A percentile compares a stretch with the other conserved stretches of the same genome.
phyloP scores from a whole-genome alignment of 2,329 filamentous ascomycete genomes.

The Clarireedia paspali region DNA sequence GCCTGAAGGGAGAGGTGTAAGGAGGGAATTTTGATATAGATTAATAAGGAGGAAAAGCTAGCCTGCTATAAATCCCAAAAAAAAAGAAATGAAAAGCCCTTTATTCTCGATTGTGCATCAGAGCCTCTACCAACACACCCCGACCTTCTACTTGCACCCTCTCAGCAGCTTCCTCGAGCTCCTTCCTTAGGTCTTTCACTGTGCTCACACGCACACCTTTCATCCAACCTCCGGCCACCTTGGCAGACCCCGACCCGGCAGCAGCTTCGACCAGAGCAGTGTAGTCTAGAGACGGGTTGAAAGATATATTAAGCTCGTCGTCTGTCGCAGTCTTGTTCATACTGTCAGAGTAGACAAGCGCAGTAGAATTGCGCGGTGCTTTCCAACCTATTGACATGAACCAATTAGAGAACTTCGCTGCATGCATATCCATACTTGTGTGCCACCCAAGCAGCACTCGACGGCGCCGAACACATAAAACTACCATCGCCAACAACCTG shows the following conservation, averaged over 20 bases:
- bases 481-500: slow-evolving; percentile 60
- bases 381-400: slow-evolving; percentile 44
- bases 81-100: neutral
- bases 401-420: slow-evolving; percentile 5
- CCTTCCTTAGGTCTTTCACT: slow-evolving; percentile 2
- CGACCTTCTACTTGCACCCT: neutral
- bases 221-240: slow-evolving; percentile 1
- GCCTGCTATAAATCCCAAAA: neutral
- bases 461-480: slow-evolving; percentile 54
- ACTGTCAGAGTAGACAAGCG: slow-evolving; percentile 56
- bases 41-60: neutral
- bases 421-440: slow-evolving; percentile 34
- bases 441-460: slow-evolving; percentile 58
- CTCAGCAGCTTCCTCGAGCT: neutral
- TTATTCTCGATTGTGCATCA: neutral
- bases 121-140: neutral
- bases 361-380: slow-evolving; percentile 49
- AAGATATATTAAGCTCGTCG: slow-evolving; percentile 55
- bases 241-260: neutral
- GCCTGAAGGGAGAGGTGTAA: too few species aligned
- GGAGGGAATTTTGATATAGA: too few species aligned
- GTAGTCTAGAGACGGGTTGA: slow-evolving; percentile 53
- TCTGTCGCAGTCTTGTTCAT: slow-evolving; percentile 50
- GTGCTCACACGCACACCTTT: slow-evolving; percentile 8
- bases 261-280: slow-evolving; percentile 39